Conservation (phyloP, 2,329 filamentous ascomycete genomes). For the Blastomyces parvus region DNA sequence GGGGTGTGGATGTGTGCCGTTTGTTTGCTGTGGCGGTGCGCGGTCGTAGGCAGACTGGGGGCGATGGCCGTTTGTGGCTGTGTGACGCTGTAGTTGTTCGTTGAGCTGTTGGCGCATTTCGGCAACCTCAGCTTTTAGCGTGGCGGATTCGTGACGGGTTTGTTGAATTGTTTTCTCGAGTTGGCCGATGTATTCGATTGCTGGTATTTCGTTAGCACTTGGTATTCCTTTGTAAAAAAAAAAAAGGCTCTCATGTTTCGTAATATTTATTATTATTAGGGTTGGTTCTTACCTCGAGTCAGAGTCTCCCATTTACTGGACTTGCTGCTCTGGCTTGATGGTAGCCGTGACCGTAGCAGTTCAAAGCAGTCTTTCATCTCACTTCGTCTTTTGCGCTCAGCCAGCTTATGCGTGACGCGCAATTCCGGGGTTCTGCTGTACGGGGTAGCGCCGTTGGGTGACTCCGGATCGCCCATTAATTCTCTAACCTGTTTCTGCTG, state of each 20-base stretch:
- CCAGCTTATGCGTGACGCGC: conserved; percentile 42
- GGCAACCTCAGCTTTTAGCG: conserved; percentile 27
- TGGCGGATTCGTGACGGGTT: conserved; percentile 31
- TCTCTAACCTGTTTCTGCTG: conserved; percentile 41
- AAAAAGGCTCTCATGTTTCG: too few relatives aligned
- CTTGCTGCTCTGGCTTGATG: conserved; percentile 41
- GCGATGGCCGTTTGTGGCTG: conserved; percentile 24
- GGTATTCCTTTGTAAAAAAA: conserved; percentile 15
- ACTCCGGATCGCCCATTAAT: conserved; percentile 39
- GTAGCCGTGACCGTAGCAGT: conserved; percentile 36
- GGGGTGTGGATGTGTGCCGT: conserved; percentile 17
- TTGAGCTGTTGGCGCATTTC: conserved; percentile 15
- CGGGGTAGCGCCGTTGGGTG: conserved; percentile 34
- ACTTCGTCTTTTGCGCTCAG: conserved; percentile 43
- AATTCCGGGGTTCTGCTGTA: conserved; percentile 44
- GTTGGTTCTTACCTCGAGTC: conserved; percentile 31
- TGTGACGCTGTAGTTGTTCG: conserved; percentile 24
- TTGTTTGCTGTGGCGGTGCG: conserved; percentile 29
- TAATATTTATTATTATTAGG: background rate
- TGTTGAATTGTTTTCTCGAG: conserved; percentile 35
- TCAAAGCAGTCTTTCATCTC: conserved; percentile 47
- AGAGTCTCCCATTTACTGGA: conserved; percentile 46
- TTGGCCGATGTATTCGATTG: conserved; percentile 41
- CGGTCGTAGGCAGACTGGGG: conserved; percentile 22
- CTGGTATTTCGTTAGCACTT: conserved; percentile 32